A percentile compares a stretch with the other conserved stretches of the same genome.
Evolutionary conservation across 805 yeast species (phyloP).

Genomic region (Wickerhamomyces bovis): DNA sequence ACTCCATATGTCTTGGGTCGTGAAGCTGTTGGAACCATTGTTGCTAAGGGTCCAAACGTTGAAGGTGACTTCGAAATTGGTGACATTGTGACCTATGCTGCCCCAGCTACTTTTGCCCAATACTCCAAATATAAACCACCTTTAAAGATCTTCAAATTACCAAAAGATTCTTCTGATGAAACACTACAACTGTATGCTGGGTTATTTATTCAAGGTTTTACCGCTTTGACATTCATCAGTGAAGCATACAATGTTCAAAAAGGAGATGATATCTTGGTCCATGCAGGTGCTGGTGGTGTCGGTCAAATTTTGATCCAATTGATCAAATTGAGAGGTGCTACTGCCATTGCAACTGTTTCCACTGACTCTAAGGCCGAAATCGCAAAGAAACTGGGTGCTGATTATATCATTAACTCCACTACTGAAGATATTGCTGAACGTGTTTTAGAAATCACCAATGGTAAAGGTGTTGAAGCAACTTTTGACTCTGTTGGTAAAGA

Average conservation of each 20-base stretch:
- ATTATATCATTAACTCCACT: conserved; percentile 50
- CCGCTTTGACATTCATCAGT: conserved; percentile 65
- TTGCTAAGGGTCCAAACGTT: conserved; percentile 55
- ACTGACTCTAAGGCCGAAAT: conserved; percentile 60
- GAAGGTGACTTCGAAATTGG: conserved; percentile 48
- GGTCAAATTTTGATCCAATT: conserved; percentile 71
- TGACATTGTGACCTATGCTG: conserved; percentile 60
- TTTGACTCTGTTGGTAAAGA: conserved; percentile 78
- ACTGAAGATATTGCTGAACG: conserved; percentile 50
- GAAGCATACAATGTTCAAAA: conserved; percentile 62
- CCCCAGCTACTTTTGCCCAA: conserved; percentile 60
- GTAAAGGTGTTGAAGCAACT: conserved; percentile 61
- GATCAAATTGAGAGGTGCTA: conserved; percentile 59
- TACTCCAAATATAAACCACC: conserved; percentile 46
- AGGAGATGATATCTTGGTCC: conserved; percentile 69
- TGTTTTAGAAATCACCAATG: conserved; percentile 55
- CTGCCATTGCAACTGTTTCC: conserved; percentile 81
- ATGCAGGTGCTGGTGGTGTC: conserved; percentile 97
- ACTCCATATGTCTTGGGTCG: conserved; percentile 67
- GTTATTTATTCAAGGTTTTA: conserved; percentile 62
- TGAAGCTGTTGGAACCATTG: conserved; percentile 68
- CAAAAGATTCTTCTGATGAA: conserved; percentile 41
- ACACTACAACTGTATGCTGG: conserved; percentile 53
- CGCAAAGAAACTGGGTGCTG: conserved; percentile 75
- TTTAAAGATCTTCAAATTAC: conserved; percentile 40